Conservation (phyloP, 768 basidiomycete genomes). For the Hypsizygus marmoreus region DNA sequence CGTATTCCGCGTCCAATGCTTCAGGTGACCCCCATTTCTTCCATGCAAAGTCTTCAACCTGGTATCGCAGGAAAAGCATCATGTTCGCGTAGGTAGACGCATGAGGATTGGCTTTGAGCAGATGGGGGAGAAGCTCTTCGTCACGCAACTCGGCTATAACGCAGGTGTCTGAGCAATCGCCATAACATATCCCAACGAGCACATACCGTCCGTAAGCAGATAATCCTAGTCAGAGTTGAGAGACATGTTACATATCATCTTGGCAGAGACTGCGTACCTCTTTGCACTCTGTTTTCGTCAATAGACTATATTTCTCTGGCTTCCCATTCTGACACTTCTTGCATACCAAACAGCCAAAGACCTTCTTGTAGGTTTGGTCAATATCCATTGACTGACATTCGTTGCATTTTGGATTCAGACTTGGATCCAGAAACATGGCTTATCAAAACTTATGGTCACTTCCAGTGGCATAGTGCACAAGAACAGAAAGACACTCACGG, state of each 20-base stretch:
- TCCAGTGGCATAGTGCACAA: background rate
- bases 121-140: conserved; percentile 87
- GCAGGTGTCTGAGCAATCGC: conserved; percentile 2
- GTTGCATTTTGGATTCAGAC: conserved; percentile 77
- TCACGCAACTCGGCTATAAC: conserved; percentile 88
- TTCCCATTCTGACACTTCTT: conserved; percentile 86
- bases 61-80: conserved; percentile 95
- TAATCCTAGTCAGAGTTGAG: conserved; percentile 68
- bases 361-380: conserved; percentile 77
- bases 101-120: conserved; percentile 68
- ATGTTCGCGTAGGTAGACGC: conserved; percentile 96
- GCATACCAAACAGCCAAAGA: conserved; percentile 87
- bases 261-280: conserved; percentile 52
- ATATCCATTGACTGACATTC: conserved; percentile 91
- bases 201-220: conserved; percentile 87
- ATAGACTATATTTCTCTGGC: conserved; percentile 89
- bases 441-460: conserved; percentile 1
- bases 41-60: conserved; percentile 97
- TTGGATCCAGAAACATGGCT: conserved; percentile 81
- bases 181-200: background rate
- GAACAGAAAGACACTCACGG: conserved; percentile 43
- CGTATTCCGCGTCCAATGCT: conserved; percentile 52
- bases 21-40: conserved; percentile 97
- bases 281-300: conserved; percentile 99
- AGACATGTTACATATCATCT: background rate